Conservation (phyloP, 108 stramenopile genomes). For the Discostella stelligeroides region DNA sequence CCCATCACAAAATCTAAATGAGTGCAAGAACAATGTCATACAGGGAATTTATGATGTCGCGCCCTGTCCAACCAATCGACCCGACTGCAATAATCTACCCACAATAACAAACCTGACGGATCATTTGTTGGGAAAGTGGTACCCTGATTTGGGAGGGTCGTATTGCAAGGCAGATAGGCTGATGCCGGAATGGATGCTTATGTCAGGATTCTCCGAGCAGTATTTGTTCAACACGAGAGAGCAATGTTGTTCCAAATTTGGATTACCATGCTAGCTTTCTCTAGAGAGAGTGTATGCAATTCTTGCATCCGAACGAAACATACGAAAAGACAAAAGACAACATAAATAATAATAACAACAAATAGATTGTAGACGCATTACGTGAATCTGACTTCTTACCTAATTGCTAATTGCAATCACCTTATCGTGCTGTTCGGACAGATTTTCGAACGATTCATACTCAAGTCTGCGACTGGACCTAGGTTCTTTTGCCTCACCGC, state of each 20-base stretch:
- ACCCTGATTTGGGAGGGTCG: conserved; percentile 17
- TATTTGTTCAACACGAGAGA: conserved; percentile 28
- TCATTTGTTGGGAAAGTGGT: conserved; percentile 19
- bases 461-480: no score
- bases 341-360: no score
- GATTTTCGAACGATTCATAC: no score
- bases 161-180: conserved; percentile 17
- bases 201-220: conserved; percentile 3
- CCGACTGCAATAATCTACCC: neutral
- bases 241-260: conserved; percentile 27
- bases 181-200: conserved; percentile 23
- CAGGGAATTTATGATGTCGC: conserved; percentile 6
- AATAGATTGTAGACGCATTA: no score
- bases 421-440: no score
- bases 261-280: no score
- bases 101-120: conserved; percentile 5
- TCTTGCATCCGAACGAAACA: no score
- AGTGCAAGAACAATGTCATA: conserved; percentile 26
- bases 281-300: no score
- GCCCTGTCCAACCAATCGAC: conserved; percentile 11
- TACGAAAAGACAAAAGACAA: no score
- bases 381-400: no score
- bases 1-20: neutral
- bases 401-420: no score
- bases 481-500: no score